Evolutionary conservation across 1,284 basidiomycete genomes (phyloP), one percentile per base, ranked within the genome.

Genomic region (Rhodotorula sp.): DNA sequence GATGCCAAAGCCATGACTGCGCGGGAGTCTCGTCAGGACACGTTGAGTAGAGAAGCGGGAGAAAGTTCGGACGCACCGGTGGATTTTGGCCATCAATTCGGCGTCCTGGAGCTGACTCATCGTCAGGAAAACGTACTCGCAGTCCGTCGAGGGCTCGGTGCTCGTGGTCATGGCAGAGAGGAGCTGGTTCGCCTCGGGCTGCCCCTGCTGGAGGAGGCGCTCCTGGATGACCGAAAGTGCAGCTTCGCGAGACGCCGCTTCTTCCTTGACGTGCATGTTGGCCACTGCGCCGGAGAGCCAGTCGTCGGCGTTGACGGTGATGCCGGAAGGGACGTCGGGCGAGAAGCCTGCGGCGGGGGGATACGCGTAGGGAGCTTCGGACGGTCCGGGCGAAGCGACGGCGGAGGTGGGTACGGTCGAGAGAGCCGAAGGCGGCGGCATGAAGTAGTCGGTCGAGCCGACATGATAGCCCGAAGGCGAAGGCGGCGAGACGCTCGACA

Each of bases 1-100:
- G 50, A 69, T 62, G 24, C 69, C 69, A 51, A 59, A 67, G 13
- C 69, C 69, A 44, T 64, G 54, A 13, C 69, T 70, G 65, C 10
- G 15, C 15, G 26, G 10, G 18, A n/a, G 57, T 40, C 28, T 50
- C 13, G 10, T 4, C 8, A 4, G 10, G 24, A 15, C 22, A 46
- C 26, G 28, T 28, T 11, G 22, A 28, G 31, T 34, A 2, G 7
- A 44, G 24, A 5, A 28, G 44, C 7, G 4, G 15, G 22, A 16
- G 40, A 24, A 22, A 48, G 7, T 22, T 22, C 11, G 37, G 28
- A 61, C 69, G 37, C 34, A 71, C 70, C 47, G 16, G 16, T 65
- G 50, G 20, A 72, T 56, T 11, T 37, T 26, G 15, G 58, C n/a
- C 31, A 72, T 50, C 16, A 72, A 53, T 3, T 54, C 50, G 20